These are phyloP conservation scores for Ustilago tritici DNA, from an alignment of 1,284 basidiomycete species.

Conservation along the genomic window DNA sequence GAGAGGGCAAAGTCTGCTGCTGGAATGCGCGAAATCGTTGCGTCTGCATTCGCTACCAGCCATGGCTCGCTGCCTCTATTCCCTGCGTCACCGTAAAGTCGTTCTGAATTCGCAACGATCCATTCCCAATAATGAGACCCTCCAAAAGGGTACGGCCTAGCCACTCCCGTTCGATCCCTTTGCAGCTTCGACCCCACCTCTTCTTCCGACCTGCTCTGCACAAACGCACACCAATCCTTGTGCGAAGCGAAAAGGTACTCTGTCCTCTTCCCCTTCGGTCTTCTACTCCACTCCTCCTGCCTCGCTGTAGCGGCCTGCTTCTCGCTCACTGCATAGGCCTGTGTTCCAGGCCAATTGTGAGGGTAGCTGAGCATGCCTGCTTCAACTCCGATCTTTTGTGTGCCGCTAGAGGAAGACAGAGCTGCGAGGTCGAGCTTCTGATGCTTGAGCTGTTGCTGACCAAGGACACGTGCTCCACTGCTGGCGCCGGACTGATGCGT, in stretches of 20 bases:
- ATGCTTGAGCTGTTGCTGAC: conserved; percentile 60
- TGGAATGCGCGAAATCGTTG: neutral
- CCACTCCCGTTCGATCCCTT: conserved; percentile 28
- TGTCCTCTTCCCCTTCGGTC: conserved; percentile 62
- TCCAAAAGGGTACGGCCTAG: conserved; percentile 38
- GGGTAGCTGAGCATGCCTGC: conserved; percentile 49
- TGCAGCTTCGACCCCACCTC: conserved; percentile 20
- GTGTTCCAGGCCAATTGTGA: conserved; percentile 54
- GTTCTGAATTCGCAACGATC: conserved; percentile 41
- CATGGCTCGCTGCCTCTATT: conserved; percentile 8
- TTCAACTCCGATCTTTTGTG: neutral
- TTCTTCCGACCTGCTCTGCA: conserved; percentile 17
- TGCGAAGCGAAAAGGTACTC: conserved; percentile 49
- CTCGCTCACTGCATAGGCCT: conserved; percentile 34
- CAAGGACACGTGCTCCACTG: conserved; percentile 53
- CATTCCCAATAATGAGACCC: conserved; percentile 32
- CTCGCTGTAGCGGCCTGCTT: conserved; percentile 23
- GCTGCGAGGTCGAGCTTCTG: conserved; percentile 47
- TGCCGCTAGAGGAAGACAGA: conserved; percentile 14
- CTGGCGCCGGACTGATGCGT: conserved; percentile 51
- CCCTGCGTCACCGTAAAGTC: conserved; percentile 4
- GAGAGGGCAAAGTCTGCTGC: conserved; percentile 10
- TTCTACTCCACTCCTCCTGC: conserved; percentile 49
- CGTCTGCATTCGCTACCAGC: conserved; percentile 16
- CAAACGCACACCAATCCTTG: conserved; percentile 35